Base-by-base conservation (phyloP, 2,329 filamentous ascomycete genomes). In the Scleromitrula shiraiana region DNA sequence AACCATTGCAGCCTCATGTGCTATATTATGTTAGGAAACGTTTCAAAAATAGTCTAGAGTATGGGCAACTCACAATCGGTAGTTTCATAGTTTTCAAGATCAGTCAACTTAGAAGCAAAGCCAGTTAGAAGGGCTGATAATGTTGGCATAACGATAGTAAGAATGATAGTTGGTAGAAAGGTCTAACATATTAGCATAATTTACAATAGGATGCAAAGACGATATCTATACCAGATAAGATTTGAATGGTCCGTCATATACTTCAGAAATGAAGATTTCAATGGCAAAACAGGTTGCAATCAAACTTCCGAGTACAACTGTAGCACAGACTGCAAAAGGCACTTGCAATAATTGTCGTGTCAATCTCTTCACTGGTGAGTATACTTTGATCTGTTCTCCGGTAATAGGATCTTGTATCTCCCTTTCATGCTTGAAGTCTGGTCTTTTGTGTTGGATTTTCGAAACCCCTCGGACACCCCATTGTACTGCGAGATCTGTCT, bases 261-360 rank as follows among this genome's bases (percentile, higher is more conserved):
- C 82, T 66, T 98, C 89, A 0, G 86, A 90, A 56, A 98, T 88
- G 68, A 97, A 96, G 26, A 97, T 88, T 64, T 98, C 93, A 52
- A 96, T 87, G 7, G 83, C 86, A 65, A 97, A 97, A 62, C 88
- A 93, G 12, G 80, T 80, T 10, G 86, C 81, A 55, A 97, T 95
- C 57, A 97, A 72, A 15, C 81, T 80, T 1, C 91, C 91, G 6
- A 97, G 75, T 1, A 85, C 77, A 20, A 81, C 50, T 7, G 83
- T 71, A 26, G 88, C 90, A 9, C 80, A 73, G 5, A 94, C 64
- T 0, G 88, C 87, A 67, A 98, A 96, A 0, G 83, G 83, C 2
- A 86, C 66, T 53, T 85, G 77, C 15, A 85, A 66, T 24, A 83
- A 60, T 59, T 88, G 83, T 35, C 82, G 71, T 43, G 74, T 64